phyloP scores from a whole-genome alignment of 805 yeast species.

The Helenozyma baotianmanensis region DNA sequence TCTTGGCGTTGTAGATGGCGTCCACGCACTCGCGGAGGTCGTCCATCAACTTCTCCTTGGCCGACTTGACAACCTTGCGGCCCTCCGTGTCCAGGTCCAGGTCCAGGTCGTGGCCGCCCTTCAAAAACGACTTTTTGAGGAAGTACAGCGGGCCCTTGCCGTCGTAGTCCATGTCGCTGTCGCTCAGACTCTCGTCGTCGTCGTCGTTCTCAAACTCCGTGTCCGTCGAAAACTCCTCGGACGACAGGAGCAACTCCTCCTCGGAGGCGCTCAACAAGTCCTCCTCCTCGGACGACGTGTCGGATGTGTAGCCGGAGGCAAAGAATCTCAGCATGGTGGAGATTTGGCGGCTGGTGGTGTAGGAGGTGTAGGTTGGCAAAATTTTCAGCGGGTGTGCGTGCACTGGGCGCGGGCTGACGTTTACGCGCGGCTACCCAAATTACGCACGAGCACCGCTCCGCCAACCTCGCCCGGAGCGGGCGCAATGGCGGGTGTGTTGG shows the following conservation, averaged over 20 bases:
- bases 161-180: conserved; percentile 33
- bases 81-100: conserved; percentile 60
- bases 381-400: conserved; percentile 8
- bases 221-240: conserved; percentile 40
- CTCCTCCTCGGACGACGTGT: conserved; percentile 50
- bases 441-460: background rate
- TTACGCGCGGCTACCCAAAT: conserved; percentile 2
- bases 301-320: conserved; percentile 55
- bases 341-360: conserved; percentile 2
- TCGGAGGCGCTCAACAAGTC: conserved; percentile 51
- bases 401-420: conserved; percentile 8
- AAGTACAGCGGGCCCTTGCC: conserved; percentile 51
- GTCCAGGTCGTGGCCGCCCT: conserved; percentile 38
- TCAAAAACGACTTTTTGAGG: conserved; percentile 46
- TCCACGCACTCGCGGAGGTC: conserved; percentile 70
- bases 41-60: conserved; percentile 87
- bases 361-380: conserved; percentile 5
- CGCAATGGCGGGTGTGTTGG: background rate
- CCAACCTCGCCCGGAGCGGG: background rate
- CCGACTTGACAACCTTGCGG: conserved; percentile 84
- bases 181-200: conserved; percentile 17
- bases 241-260: conserved; percentile 53
- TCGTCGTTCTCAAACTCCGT: conserved; percentile 49
- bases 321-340: conserved; percentile 86
- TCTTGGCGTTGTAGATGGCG: conserved; percentile 63